Evolutionary conservation across 2,329 filamentous ascomycete species (phyloP).

Genomic region (Aspergillus sp.): DNA sequence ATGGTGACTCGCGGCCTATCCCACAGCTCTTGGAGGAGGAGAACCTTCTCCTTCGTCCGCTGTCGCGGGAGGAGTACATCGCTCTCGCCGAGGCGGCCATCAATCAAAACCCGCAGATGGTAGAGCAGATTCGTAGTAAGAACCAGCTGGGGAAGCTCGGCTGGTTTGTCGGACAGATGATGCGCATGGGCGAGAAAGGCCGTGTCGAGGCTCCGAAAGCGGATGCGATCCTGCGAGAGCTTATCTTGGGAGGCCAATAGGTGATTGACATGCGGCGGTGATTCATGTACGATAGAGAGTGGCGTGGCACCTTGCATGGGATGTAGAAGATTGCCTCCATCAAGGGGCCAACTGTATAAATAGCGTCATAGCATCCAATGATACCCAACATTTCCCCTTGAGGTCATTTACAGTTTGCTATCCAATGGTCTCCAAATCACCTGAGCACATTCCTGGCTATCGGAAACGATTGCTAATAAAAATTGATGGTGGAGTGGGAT

Average conservation of each 20-base stretch:
- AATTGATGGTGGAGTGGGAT: constrained; percentile 25
- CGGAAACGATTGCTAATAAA: constrained; percentile 22
- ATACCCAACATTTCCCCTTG: constrained; percentile 17
- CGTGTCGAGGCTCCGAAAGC: constrained; percentile 62
- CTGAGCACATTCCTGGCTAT: background rate
- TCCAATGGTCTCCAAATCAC: background rate
- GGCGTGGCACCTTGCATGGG: background rate
- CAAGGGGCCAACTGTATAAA: background rate
- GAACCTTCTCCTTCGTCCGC: constrained; percentile 54
- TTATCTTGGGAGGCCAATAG: constrained; percentile 37
- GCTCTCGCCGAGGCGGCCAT: constrained; percentile 55
- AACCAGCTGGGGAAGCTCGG: constrained; percentile 64
- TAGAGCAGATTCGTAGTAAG: constrained; percentile 58
- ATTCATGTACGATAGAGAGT: constrained; percentile 4
- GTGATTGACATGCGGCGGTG: background rate
- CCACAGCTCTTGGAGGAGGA: constrained; percentile 56
- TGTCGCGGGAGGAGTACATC: constrained; percentile 57
- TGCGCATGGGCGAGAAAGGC: constrained; percentile 59
- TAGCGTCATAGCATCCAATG: constrained; percentile 14
- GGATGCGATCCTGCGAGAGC: constrained; percentile 51
- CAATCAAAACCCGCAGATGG: constrained; percentile 55
- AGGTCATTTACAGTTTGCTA: no score
- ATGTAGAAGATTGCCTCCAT: background rate
- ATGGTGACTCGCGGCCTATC: constrained; percentile 49
- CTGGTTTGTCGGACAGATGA: constrained; percentile 69